Percentiles rank a stretch among this genome's conserved stretches.
Conservation (phyloP, 257 asterid genomes). For the Henckelia pumila region DNA sequence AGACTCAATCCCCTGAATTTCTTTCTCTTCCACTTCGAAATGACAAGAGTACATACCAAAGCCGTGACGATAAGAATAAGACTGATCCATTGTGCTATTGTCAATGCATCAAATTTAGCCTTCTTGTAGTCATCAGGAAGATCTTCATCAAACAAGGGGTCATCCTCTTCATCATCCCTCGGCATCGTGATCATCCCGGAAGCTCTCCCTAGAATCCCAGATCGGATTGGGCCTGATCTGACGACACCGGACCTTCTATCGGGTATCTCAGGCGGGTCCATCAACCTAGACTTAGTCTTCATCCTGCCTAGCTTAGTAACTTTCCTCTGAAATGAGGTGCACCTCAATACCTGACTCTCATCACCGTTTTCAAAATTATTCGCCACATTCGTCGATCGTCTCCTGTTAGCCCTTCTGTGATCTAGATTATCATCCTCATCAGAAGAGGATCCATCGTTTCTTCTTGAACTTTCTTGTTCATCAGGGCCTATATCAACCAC, state of each 20-base stretch:
- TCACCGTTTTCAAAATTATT: constrained; percentile 12
- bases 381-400: constrained; percentile 25
- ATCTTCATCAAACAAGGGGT: constrained; percentile 67
- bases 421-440: constrained; percentile 33
- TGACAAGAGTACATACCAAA: constrained; percentile 40
- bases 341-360: constrained; percentile 50
- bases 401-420: constrained; percentile 24
- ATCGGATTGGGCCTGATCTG: constrained; percentile 43
- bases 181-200: constrained; percentile 45
- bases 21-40: constrained; percentile 34
- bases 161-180: constrained; percentile 68
- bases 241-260: constrained; percentile 42
- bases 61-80: constrained; percentile 50
- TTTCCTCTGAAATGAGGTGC: constrained; percentile 59
- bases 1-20: constrained; percentile 49
- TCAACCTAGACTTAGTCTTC: constrained; percentile 66
- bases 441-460: constrained; percentile 21
- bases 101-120: constrained; percentile 39
- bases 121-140: constrained; percentile 60
- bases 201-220: constrained; percentile 43
- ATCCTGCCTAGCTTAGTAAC: constrained; percentile 42
- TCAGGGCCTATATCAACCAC: constrained; percentile 41
- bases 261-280: constrained; percentile 49
- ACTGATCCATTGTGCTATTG: constrained; percentile 59
- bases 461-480: constrained; percentile 24